Evolutionary conservation across 2,329 filamentous ascomycete species (phyloP), one percentile per base, ranked within the genome.

Genomic region (Dissoconium aciculare): DNA sequence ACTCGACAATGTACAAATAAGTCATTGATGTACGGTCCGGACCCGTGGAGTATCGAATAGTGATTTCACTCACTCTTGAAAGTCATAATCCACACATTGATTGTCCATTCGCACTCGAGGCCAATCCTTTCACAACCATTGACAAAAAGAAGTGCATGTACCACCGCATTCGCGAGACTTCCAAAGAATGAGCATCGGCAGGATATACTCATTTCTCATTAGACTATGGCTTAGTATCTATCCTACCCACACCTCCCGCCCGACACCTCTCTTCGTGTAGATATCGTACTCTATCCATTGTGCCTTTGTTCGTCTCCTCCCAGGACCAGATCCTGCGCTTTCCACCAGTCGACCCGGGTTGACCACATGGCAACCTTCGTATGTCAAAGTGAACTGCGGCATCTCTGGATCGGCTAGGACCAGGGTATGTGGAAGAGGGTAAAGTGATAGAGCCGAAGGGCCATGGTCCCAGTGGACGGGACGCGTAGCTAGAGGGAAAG

Each of bases 291-390:
- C 89, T 1, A 87, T 66, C 87, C 89, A 95, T 39, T 75, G 67
- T 4, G 74, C 79, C 35, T 51, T 51, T 5, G 76, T 70, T 40
- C 72, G 69, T 31, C 74, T 66, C n/a, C n/a, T n/a, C n/a, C n/a
- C n/a, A n/a, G n/a, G n/a, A n/a, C n/a, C n/a, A 1, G 75, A 77
- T 0, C 70, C 62, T 0, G 81, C 74, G 14, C 52, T 53, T 30
- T 53, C 56, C 17, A 91, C 66, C 29, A 98, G 56, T 28, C 69
- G 66, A 4, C 84, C 83, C 0, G 89, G 85, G 52, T 98, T 98
- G 69, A 98, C 76, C 17, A 94, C 85, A 58, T 89, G 81, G 50
- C 89, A 95, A 0, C 85, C 87, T 55, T 93, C 87, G 50, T 95
- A 95, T 10, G 81, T 92, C 41, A 94, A 63, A 32, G 78, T 78